These are phyloP conservation scores for Candida stauntonica DNA, from an alignment of 805 yeast genomes.

Conservation along the genomic window DNA sequence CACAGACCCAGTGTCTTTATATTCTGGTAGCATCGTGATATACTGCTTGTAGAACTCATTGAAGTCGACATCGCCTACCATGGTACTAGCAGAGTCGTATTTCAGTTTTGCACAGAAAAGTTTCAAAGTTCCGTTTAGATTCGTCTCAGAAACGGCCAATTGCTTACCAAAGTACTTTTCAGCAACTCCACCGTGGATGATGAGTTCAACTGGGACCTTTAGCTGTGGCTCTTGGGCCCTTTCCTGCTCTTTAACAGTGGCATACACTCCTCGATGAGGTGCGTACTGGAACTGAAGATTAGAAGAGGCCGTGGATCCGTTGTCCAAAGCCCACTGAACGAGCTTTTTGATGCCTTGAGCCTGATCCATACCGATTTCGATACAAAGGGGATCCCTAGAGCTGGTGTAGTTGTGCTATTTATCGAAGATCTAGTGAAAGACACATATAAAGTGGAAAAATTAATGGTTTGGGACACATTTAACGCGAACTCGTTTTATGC, in stretches of 20 bases:
- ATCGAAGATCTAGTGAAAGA: too few relatives aligned
- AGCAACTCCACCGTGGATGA: slow-evolving; percentile 27
- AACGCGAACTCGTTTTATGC: too few relatives aligned
- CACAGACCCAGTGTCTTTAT: slow-evolving; percentile 45
- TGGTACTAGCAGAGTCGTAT: slow-evolving; percentile 27
- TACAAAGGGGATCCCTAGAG: neutral
- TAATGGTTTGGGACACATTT: too few relatives aligned
- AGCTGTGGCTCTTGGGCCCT: slow-evolving; percentile 19
- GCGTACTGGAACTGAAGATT: slow-evolving; percentile 31
- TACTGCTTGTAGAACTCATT: slow-evolving; percentile 38
- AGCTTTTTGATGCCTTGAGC: slow-evolving; percentile 3
- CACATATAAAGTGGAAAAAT: neutral
- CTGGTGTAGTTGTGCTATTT: neutral
- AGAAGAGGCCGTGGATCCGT: slow-evolving; percentile 34
- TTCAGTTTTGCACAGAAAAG: slow-evolving; percentile 40
- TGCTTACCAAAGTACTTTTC: slow-evolving; percentile 21
- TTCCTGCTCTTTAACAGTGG: slow-evolving; percentile 25
- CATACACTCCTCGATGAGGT: slow-evolving; percentile 34
- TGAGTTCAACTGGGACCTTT: slow-evolving; percentile 29
- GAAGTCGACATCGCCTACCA: slow-evolving; percentile 19
- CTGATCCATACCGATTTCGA: neutral
- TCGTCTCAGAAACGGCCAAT: slow-evolving; percentile 7
- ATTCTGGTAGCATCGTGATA: slow-evolving; percentile 45
- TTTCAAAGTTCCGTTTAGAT: slow-evolving; percentile 33
- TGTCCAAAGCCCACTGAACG: slow-evolving; percentile 33